Percentiles rank a stretch among this genome's conserved stretches.
Conservation (phyloP, 805 yeast species). For the Huiozyma sinensis region DNA sequence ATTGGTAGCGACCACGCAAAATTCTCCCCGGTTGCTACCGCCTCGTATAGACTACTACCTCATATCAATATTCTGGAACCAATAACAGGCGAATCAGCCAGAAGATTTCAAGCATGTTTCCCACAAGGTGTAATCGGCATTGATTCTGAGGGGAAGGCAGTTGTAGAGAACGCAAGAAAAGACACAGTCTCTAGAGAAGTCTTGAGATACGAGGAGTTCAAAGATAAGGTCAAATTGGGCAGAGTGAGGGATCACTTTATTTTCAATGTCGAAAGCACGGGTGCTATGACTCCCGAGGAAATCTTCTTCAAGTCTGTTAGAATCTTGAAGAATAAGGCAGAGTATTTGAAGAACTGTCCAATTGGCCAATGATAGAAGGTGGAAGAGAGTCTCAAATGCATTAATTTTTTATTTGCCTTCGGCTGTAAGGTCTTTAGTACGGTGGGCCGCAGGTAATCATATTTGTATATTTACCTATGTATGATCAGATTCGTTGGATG, state of each 20-base stretch:
- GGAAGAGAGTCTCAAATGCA: no score
- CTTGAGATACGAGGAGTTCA: constrained; percentile 82
- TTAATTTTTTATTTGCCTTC: no score
- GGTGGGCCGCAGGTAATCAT: no score
- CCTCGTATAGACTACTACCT: constrained; percentile 89
- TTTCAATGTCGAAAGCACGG: constrained; percentile 88
- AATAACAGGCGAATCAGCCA: constrained; percentile 66
- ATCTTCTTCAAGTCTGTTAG: constrained; percentile 85
- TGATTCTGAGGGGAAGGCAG: constrained; percentile 56
- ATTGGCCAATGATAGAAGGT: constrained; percentile 39
- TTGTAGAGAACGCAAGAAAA: constrained; percentile 78
- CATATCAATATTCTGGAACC: constrained; percentile 66
- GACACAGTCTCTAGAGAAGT: constrained; percentile 98
- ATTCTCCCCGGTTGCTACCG: constrained; percentile 94
- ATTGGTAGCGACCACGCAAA: constrained; percentile 94
- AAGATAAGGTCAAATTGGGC: constrained; percentile 82
- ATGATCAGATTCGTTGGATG: no score
- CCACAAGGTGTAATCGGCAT: constrained; percentile 87
- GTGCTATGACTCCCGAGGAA: constrained; percentile 96
- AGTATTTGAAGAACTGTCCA: constrained; percentile 68
- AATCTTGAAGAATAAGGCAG: constrained; percentile 76
- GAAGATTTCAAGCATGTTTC: constrained; percentile 77
- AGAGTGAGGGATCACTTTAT: constrained; percentile 88
- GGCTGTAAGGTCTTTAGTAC: no score
- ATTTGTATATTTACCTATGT: no score